Conservation (phyloP, 2,329 filamentous ascomycete genomes). For the Dactylellina cionopaga region DNA sequence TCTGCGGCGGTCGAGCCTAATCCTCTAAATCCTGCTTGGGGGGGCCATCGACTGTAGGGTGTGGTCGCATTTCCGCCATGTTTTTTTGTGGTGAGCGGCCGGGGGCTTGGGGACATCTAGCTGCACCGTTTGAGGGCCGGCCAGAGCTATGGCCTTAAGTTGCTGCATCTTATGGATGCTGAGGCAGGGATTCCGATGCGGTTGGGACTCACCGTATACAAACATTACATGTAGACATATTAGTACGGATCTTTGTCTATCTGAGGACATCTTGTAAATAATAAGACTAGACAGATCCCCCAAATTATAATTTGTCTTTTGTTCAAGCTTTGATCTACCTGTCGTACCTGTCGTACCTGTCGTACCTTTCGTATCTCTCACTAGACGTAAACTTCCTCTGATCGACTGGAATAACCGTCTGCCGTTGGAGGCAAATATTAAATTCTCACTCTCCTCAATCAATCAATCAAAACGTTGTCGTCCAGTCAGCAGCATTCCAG, state of each 20-base stretch:
- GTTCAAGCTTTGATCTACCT: too few species aligned
- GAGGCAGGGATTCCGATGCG: conserved; percentile 35
- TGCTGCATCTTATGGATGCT: conserved; percentile 17
- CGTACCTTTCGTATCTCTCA: conserved; percentile 6
- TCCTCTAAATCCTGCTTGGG: neutral
- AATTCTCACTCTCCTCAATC: neutral
- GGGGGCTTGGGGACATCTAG: too few species aligned
- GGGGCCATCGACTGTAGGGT: conserved; percentile 1
- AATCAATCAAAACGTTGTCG: neutral
- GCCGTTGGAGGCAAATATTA: neutral
- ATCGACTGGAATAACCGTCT: neutral
- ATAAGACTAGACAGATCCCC: too few species aligned
- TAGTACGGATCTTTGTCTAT: too few species aligned
- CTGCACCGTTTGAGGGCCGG: too few species aligned
- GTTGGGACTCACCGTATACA: too few species aligned
- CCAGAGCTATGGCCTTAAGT: too few species aligned
- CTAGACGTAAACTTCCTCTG: neutral
- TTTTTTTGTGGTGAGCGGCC: conserved; percentile 12
- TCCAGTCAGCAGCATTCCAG: conserved; percentile 9
- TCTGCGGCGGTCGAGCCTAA: conserved; percentile 13
- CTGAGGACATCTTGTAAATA: too few species aligned
- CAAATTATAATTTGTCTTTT: too few species aligned
- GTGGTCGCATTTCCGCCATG: conserved; percentile 31
- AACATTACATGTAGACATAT: too few species aligned
- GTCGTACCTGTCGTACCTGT: conserved; percentile 3